A percentile compares a stretch with the other conserved stretches of the same genome.
These are phyloP conservation scores for Euphorbia tirucalli DNA, from an alignment of 345 rosid genomes.

Conservation along the genomic window DNA sequence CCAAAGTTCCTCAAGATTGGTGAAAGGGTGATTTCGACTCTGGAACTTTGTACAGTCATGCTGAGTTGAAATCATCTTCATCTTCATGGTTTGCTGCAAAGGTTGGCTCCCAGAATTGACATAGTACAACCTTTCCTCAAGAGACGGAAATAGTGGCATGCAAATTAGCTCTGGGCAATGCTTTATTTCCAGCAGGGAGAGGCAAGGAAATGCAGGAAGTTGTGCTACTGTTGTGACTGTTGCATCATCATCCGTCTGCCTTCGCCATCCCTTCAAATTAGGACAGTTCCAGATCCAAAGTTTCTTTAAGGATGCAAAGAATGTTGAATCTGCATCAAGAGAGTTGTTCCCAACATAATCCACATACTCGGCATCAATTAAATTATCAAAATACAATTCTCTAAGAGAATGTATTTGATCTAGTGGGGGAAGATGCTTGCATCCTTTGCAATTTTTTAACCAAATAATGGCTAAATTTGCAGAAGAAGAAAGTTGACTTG, in stretches of 20 bases:
- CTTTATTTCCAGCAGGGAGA: not conserved
- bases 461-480: not conserved
- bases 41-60: too few species aligned
- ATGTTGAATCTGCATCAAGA: not conserved
- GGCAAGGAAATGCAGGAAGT: conserved; percentile 12
- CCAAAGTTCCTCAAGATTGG: too few species aligned
- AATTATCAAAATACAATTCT: not conserved
- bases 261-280: conserved; percentile 10
- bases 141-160: conserved; percentile 12
- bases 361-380: not conserved
- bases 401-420: not conserved
- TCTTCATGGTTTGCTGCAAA: too few species aligned
- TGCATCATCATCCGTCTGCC: not conserved
- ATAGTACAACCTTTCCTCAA: not conserved
- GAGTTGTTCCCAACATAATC: not conserved
- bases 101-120: too few species aligned
- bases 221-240: not conserved
- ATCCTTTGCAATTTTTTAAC: not conserved
- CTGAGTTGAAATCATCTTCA: too few species aligned
- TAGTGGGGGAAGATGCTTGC: not conserved
- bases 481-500: not conserved
- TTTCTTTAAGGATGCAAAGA: conserved; percentile 19
- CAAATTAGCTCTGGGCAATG: conserved; percentile 2
- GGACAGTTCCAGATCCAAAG: not conserved
- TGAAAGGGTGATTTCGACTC: too few species aligned